Conservation (phyloP, 2,329 filamentous ascomycete genomes). For the Calcarisporium arbuscula region DNA sequence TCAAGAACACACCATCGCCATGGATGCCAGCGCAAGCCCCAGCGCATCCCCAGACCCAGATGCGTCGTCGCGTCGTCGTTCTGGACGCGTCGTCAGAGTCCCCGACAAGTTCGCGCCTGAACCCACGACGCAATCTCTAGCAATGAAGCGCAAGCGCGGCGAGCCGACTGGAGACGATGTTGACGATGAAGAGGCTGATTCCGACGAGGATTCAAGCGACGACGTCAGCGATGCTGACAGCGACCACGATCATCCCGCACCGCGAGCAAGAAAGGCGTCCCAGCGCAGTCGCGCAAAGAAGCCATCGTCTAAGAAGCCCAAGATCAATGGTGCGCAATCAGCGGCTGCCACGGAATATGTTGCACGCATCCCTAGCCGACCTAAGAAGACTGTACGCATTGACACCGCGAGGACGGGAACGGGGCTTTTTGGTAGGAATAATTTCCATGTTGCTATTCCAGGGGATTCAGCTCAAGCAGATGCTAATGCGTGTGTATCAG, state of each 20-base stretch:
- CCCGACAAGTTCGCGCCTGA: constrained; percentile 56
- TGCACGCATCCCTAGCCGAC: constrained; percentile 43
- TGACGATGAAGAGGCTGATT: constrained; percentile 40
- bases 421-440: constrained; percentile 47
- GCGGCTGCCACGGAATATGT: constrained; percentile 28
- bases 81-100: constrained; percentile 59
- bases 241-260: constrained; percentile 32
- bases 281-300: constrained; percentile 43
- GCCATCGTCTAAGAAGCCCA: constrained; percentile 57
- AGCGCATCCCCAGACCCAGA: constrained; percentile 46
- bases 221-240: constrained; percentile 41
- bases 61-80: constrained; percentile 54
- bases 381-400: constrained; percentile 50
- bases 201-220: constrained; percentile 38
- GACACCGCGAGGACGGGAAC: constrained; percentile 45
- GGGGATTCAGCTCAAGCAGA: constrained; percentile 8
- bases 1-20: constrained; percentile 42
- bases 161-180: constrained; percentile 42
- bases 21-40: too few relatives aligned
- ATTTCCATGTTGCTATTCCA: constrained; percentile 1
- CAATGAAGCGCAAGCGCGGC: constrained; percentile 53
- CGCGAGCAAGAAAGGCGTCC: constrained; percentile 32
- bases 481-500: constrained; percentile 32
- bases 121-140: constrained; percentile 28
- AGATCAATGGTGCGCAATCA: constrained; percentile 52